Percentiles rank a stretch among this genome's conserved stretches.
These are phyloP conservation scores for Karstenula rhodostoma DNA, from an alignment of 2,329 filamentous ascomycete genomes.

Conservation along the genomic window DNA sequence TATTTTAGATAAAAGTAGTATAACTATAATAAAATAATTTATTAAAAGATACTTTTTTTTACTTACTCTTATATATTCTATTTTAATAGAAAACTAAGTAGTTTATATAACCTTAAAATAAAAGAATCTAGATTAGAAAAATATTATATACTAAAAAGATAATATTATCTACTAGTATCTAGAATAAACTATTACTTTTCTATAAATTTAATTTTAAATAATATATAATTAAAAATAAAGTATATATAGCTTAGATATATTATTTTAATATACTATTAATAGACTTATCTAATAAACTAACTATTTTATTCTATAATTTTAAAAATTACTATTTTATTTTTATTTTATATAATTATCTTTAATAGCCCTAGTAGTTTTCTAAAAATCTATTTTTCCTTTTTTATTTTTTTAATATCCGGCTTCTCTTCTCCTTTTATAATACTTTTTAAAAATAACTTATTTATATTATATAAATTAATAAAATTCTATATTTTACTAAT, in stretches of 20 bases:
- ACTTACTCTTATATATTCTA: constrained; percentile 5
- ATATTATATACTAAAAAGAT: constrained; percentile 2
- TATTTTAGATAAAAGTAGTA: not conserved
- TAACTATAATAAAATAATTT: not conserved
- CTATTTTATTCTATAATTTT: constrained; percentile 12
- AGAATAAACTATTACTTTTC: constrained; percentile 9
- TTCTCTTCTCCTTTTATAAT: constrained; percentile 11
- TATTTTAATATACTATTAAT: constrained; percentile 13
- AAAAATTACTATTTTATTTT: constrained; percentile 12
- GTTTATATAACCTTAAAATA: constrained; percentile 10
- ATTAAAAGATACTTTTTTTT: not conserved
- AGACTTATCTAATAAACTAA: constrained; percentile 13
- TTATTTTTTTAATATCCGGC: constrained; percentile 14
- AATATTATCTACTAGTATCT: constrained; percentile 4
- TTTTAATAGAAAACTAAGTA: constrained; percentile 3
- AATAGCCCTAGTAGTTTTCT: constrained; percentile 10
- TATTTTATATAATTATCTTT: constrained; percentile 8
- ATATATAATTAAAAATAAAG: constrained; percentile 10
- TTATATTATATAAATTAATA: constrained; percentile 11
- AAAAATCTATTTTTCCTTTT: constrained; percentile 7
- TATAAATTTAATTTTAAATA: constrained; percentile 6
- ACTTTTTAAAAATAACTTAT: constrained; percentile 7
- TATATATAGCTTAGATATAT: constrained; percentile 14
- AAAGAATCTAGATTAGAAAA: constrained; percentile 12
- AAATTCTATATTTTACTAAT: constrained; percentile 10